Base-by-base conservation (phyloP, 352 stramenopile genomes). In the Globisporangium acanthophoron region DNA sequence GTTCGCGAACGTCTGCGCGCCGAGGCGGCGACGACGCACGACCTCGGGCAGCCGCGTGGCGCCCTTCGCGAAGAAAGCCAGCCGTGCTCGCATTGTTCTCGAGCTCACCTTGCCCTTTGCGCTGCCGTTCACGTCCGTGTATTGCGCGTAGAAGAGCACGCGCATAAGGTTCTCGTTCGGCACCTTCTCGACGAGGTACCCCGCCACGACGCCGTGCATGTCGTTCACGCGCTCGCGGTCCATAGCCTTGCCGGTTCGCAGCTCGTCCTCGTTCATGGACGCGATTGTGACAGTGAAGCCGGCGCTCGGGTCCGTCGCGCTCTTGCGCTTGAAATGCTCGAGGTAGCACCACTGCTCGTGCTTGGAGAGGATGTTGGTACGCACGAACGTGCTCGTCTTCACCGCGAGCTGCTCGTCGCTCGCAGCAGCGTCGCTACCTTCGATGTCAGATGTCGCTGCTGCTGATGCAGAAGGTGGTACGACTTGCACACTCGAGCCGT, bases 1-100 rank as follows among this genome's bases (percentile, higher is more conserved):
- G 59, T 88, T 67, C 0, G 79, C 71, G 2, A 90, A 69, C 39
- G 70, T 67, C 56, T 89, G 80, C 5, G 71, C 66, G 20, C 76
- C 78, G 33, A 91, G 74, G 7, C 81, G 76, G 0, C 75, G 76
- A 18, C 81, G 69, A 1, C 75, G 76, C 15, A 91, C 69, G 39
- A 41, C 54, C 51, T 76, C 61, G 0, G 60, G 71, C 11, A 79
- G 51, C 1, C 47, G 59, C 4, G 53, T 63, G 13, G 59, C 60
- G 3, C 68, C 69, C n/a, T 76, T 58, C 0, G 68, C 69, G 2
- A 79, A 62, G 12, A 65, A 67, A 47, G 65, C 35, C 35, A 79
- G 39, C 20, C 71, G 59, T 55, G 55, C 58, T 37, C 65, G 66
- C 64, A 61, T 71, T 37, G 46, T 59, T 12, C 61, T 54, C 33